These are phyloP conservation scores for Globisporangium takayamanum DNA, from an alignment of 352 stramenopile species.

Conservation along the genomic window DNA sequence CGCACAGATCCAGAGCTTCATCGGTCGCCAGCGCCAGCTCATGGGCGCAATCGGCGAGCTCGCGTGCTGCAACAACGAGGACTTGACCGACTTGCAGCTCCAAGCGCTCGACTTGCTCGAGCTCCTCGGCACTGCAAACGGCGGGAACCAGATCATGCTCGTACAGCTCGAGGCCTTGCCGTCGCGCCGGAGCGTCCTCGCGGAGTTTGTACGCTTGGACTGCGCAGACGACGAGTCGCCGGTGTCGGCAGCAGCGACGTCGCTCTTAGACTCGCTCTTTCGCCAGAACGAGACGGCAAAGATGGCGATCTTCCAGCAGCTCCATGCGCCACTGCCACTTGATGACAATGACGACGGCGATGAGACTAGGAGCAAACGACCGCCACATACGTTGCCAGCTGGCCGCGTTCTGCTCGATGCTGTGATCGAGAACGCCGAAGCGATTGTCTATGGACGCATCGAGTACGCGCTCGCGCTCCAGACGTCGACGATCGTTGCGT, in stretches of 20 bases:
- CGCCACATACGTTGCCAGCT: conserved; percentile 16
- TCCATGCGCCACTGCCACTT: conserved; percentile 36
- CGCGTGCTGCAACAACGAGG: conserved; percentile 39
- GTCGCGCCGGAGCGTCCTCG: conserved; percentile 40
- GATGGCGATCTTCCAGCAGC: conserved; percentile 69
- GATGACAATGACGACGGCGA: conserved; percentile 6
- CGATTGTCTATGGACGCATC: conserved; percentile 22
- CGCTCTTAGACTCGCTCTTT: conserved; percentile 55
- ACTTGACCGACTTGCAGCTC: conserved; percentile 46
- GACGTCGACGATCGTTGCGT: conserved; percentile 9
- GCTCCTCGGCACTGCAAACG: conserved; percentile 44
- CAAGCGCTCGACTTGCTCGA: conserved; percentile 61
- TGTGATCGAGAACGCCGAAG: conserved; percentile 41
- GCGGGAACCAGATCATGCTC: conserved; percentile 66
- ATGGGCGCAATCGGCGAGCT: conserved; percentile 65
- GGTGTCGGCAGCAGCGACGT: conserved; percentile 46
- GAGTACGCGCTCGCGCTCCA: neutral
- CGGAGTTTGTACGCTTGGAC: conserved; percentile 53
- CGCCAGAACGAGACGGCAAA: conserved; percentile 51
- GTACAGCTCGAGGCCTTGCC: conserved; percentile 45
- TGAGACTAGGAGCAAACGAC: conserved; percentile 12
- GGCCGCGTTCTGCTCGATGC: conserved; percentile 48
- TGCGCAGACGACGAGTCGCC: conserved; percentile 52
- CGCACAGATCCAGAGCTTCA: conserved; percentile 47
- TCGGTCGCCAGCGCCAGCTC: conserved; percentile 47